These are phyloP conservation scores for Schizosaccharomyces osmophilus DNA, from an alignment of 805 yeast genomes.

Conservation along the genomic window DNA sequence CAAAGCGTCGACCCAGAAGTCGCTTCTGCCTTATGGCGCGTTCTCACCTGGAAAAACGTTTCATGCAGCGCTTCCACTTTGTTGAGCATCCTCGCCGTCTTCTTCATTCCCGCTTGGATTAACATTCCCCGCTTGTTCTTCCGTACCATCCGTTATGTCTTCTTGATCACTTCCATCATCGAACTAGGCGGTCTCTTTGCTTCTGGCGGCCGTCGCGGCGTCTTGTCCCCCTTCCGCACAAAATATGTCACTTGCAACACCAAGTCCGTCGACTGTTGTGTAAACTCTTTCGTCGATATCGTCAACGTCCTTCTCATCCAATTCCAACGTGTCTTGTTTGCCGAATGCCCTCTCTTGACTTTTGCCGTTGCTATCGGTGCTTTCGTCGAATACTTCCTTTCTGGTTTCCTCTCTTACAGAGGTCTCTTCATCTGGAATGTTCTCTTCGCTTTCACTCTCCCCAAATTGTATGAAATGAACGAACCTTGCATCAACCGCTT, in stretches of 20 bases:
- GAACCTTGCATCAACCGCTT: not conserved
- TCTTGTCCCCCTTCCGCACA: not conserved
- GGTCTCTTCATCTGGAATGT: not conserved
- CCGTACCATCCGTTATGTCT: not conserved
- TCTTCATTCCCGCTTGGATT: not conserved
- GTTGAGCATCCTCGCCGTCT: not conserved
- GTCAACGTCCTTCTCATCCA: not conserved
- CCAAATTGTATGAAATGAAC: not conserved
- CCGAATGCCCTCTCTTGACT: not conserved
- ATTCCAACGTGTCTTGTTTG: slow-evolving; percentile 1
- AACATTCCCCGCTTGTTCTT: not conserved
- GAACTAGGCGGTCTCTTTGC: not conserved
- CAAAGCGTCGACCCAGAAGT: not conserved
- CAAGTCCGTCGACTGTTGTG: not conserved
- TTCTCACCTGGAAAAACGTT: not conserved
- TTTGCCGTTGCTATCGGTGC: not conserved
- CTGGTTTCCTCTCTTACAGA: not conserved
- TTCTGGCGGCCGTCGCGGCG: not conserved
- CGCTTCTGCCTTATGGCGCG: not conserved
- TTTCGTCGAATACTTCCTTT: not conserved
- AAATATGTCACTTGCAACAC: not conserved
- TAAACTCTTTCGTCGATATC: not conserved
- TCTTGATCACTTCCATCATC: not conserved
- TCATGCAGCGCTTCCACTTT: not conserved
- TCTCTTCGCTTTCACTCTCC: not conserved